Evolutionary conservation across 208 protist genomes (phyloP).

Genomic region (Crithidia thermophila): DNA sequence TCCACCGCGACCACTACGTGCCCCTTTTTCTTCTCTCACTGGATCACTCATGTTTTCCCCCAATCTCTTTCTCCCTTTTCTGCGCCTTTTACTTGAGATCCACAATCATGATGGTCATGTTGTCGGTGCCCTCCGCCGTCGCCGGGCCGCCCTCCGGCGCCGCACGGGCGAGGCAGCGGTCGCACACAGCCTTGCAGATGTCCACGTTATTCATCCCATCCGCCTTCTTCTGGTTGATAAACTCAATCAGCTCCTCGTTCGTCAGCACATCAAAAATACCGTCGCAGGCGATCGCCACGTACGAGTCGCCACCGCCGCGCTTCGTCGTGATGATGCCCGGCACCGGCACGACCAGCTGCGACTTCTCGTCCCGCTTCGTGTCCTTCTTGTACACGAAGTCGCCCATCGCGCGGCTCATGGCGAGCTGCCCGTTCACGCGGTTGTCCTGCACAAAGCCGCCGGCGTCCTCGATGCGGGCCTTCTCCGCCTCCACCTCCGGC

Average conservation of each 20-base stretch:
- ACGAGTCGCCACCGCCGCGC: constrained; percentile 52
- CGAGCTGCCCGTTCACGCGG: constrained; percentile 94
- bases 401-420: constrained; percentile 94
- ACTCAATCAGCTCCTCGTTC: constrained; percentile 79
- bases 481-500: constrained; percentile 71
- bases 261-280: constrained; percentile 90
- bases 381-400: constrained; percentile 93
- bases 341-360: constrained; percentile 83
- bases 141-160: constrained; percentile 38
- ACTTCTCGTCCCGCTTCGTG: constrained; percentile 27
- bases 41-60: too few relatives aligned
- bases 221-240: constrained; percentile 49
- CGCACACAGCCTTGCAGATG: constrained; percentile 75
- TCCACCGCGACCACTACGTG: background rate
- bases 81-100: constrained; percentile 41
- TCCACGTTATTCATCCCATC: constrained; percentile 43
- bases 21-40: background rate
- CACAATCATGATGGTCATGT: constrained; percentile 92
- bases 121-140: constrained; percentile 77
- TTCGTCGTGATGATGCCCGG: constrained; percentile 59
- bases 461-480: constrained; percentile 80
- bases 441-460: constrained; percentile 91
- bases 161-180: constrained; percentile 66
- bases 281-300: constrained; percentile 88
- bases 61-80: background rate